Base-by-base conservation (phyloP, 2,329 filamentous ascomycete species). In the Magnaporthiopsis poae region DNA sequence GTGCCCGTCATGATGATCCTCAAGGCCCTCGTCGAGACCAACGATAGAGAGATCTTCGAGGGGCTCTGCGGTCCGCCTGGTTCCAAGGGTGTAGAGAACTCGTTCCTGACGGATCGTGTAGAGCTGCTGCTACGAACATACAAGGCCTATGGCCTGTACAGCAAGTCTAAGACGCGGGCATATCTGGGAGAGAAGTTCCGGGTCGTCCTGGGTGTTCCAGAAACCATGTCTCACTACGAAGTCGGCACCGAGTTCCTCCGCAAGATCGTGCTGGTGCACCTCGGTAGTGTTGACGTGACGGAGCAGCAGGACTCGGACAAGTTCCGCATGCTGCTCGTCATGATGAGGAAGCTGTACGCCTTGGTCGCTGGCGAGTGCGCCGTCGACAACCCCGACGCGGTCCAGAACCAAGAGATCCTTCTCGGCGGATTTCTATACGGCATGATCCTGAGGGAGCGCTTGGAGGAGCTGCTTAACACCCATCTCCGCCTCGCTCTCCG, bases 1-100 rank as follows among this genome's bases (percentile, higher is more conserved):
- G 86, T 99, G 2, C 95, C 95, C 0, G 90, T 92, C 68, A 88
- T 97, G 84, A 98, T 99, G 94, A 88, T 99, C 46, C 80, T 99
- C 70, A 99, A 98, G 80, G 94, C 95, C 1, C 81, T 99, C 13
- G 86, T 95, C 2, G 94, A 99, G 77, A 99, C 95, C 21, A 99
- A 96, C 75, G 95, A 99, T 74, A 87, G 92, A 67, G 93, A 97
- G 75, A 95, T 99, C 61, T 98, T 96, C 68, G 93, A 98, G 77
- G 90, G 90, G n/a, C 80, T 99, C 65, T 89, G 98, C 62, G 94
- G 94, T 56, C 82, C 86, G 35, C 84, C 87, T 68, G 87, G 86
- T 36, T 93, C 90, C 36, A 89, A 92, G 74, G 90, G 90, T 9
- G 83, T 91, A 52, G 84, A 91, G 66, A 95, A 96, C 75, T 96